Evolutionary conservation across 192 early-diverging fungal genomes (phyloP).

Genomic region (Neocallimastix lanati): DNA sequence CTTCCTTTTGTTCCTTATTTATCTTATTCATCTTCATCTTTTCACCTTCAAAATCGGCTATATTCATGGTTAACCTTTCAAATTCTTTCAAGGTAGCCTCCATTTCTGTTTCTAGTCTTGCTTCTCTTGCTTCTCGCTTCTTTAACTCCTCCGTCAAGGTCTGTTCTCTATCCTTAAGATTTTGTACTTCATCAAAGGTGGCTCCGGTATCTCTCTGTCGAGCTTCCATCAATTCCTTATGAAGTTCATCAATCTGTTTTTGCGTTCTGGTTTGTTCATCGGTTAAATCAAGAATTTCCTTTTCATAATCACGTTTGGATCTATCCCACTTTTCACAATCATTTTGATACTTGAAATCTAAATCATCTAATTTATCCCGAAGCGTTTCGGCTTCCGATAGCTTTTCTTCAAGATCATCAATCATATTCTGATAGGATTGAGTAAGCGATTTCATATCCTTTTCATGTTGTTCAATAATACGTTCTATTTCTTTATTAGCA

Average conservation of each 20-base stretch:
- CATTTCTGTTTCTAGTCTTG: background rate
- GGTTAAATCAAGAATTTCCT: background rate
- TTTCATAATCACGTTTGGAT: background rate
- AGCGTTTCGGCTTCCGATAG: background rate
- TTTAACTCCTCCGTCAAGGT: background rate
- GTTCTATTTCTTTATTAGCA: background rate
- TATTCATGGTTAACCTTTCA: background rate
- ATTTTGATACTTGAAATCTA: background rate
- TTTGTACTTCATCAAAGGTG: background rate
- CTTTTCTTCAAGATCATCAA: background rate
- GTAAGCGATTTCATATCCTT: background rate
- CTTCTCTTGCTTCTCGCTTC: background rate
- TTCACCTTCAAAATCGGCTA: background rate
- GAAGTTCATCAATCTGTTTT: background rate
- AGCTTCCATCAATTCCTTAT: background rate
- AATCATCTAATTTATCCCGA: background rate
- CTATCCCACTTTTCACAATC: background rate
- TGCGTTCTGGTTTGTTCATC: background rate
- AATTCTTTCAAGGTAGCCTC: background rate
- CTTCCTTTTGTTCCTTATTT: background rate
- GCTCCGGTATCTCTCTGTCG: background rate
- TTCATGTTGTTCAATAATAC: background rate
- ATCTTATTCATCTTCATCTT: background rate
- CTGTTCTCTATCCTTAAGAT: background rate
- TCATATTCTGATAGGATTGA: background rate